These are phyloP conservation scores for Taxawa tesnikishii DNA, from an alignment of 2,329 filamentous ascomycete species.

Conservation along the genomic window DNA sequence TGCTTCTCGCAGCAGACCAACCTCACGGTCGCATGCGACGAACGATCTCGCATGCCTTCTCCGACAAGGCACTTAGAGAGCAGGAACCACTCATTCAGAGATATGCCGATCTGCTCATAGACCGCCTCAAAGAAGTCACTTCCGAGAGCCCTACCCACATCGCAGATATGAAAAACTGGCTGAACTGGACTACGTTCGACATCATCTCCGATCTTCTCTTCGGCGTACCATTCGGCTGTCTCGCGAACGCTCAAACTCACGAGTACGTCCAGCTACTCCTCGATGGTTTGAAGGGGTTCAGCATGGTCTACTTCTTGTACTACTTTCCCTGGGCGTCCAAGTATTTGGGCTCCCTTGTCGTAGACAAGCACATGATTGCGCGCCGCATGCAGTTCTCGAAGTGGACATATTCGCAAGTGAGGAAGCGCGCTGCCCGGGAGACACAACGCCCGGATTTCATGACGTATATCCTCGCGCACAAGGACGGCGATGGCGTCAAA, in stretches of 20 bases:
- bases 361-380: slow-evolving; percentile 10
- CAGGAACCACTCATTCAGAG: slow-evolving; percentile 27
- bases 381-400: slow-evolving; percentile 12
- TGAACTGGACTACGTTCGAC: slow-evolving; percentile 26
- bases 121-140: slow-evolving; percentile 15
- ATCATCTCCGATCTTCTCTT: slow-evolving; percentile 23
- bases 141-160: slow-evolving; percentile 5
- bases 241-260: slow-evolving; percentile 15
- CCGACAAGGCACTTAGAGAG: slow-evolving; percentile 26
- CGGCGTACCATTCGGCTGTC: slow-evolving; percentile 18
- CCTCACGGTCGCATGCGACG: slow-evolving; percentile 22
- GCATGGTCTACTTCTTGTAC: slow-evolving; percentile 13
- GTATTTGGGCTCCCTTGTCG: slow-evolving; percentile 7
- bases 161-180: slow-evolving; percentile 19
- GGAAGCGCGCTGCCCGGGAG: slow-evolving; percentile 15
- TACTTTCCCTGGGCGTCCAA: slow-evolving; percentile 14
- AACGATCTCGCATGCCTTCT: slow-evolving; percentile 29
- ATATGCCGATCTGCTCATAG: slow-evolving; percentile 27
- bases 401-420: slow-evolving; percentile 14
- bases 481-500: slow-evolving; percentile 10
- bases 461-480: slow-evolving; percentile 10
- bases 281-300: slow-evolving; percentile 14
- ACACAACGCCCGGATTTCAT: slow-evolving; percentile 15
- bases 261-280: slow-evolving; percentile 18
- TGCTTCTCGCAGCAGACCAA: slow-evolving; percentile 17